These are phyloP conservation scores for Multifurca ochricompacta DNA, from an alignment of 768 basidiomycete species.

Conservation along the genomic window DNA sequence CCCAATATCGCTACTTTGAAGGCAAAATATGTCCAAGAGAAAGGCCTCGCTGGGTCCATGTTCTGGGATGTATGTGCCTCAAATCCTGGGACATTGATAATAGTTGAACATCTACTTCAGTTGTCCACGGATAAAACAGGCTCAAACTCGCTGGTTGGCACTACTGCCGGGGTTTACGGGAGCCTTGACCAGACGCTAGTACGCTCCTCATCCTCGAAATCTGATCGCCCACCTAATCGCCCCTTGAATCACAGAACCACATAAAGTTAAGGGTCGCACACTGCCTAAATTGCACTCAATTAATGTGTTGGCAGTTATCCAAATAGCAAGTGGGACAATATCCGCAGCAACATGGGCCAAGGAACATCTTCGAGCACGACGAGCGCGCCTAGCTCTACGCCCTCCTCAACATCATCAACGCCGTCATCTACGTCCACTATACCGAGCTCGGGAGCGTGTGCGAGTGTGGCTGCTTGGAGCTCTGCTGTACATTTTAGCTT, in stretches of 20 bases:
- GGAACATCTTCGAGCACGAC: conserved; percentile 14
- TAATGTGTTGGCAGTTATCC: conserved; percentile 39
- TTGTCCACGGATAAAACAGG: conserved; percentile 57
- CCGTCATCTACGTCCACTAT: conserved; percentile 25
- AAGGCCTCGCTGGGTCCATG: conserved; percentile 62
- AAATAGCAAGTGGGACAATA: conserved; percentile 64
- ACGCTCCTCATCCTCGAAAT: neutral
- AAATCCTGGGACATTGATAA: neutral
- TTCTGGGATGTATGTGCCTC: conserved; percentile 50
- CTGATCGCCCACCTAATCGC: neutral
- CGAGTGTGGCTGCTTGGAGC: conserved; percentile 42
- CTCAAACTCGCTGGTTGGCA: conserved; percentile 48
- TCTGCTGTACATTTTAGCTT: conserved; percentile 29
- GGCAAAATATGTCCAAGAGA: conserved; percentile 53
- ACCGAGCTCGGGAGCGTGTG: conserved; percentile 30
- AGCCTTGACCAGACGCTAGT: conserved; percentile 47
- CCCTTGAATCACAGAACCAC: conserved; percentile 41
- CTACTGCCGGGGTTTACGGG: conserved; percentile 40
- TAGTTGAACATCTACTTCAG: conserved; percentile 17
- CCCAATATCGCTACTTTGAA: conserved; percentile 61
- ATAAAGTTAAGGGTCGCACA: conserved; percentile 37
- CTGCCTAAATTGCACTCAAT: no score
- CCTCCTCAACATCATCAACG: conserved; percentile 22
- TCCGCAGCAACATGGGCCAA: conserved; percentile 52
- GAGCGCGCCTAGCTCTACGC: conserved; percentile 19